phyloP scores from a whole-genome alignment of 495 filamentous ascomycete genomes.

The Cercophora samala region DNA sequence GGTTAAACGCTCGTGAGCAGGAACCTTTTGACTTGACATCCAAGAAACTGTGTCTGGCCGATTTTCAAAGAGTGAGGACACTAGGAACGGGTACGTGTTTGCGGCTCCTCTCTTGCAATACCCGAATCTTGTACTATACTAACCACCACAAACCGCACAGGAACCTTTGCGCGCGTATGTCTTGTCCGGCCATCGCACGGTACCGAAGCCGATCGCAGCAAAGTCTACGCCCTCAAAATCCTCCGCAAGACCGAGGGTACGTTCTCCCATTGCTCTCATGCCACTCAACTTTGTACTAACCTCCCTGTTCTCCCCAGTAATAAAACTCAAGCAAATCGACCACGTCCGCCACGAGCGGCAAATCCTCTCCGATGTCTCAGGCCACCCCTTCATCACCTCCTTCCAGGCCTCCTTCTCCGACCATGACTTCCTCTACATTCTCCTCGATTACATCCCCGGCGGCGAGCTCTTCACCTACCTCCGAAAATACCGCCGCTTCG shows the following conservation, averaged over 20 bases:
- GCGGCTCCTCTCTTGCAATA: neutral
- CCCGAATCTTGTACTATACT: neutral
- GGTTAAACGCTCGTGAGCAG: conserved; percentile 11
- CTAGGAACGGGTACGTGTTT: conserved; percentile 78
- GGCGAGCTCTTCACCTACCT: conserved; percentile 96
- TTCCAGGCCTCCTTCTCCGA: conserved; percentile 88
- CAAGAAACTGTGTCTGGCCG: conserved; percentile 49
- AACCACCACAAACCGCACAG: conserved; percentile 46
- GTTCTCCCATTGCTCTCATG: neutral
- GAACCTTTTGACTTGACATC: conserved; percentile 26
- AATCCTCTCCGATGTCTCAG: conserved; percentile 80
- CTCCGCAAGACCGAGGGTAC: conserved; percentile 73
- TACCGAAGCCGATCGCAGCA: conserved; percentile 53
- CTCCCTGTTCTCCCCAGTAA: conserved; percentile 46
- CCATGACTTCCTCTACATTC: conserved; percentile 83
- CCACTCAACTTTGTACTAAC: neutral
- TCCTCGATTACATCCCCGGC: conserved; percentile 87
- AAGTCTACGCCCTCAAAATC: conserved; percentile 91
- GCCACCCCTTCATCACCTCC: conserved; percentile 94
- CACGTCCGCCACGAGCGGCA: conserved; percentile 92
- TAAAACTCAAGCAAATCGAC: conserved; percentile 95
- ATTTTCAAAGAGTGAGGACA: conserved; percentile 85
- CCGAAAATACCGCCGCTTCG: conserved; percentile 78
- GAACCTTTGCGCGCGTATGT: conserved; percentile 95
- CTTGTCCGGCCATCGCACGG: conserved; percentile 63